Evolutionary conservation across 1,284 basidiomycete genomes (phyloP), one percentile per base, ranked within the genome.

Genomic region (Wallemia mellicola): DNA sequence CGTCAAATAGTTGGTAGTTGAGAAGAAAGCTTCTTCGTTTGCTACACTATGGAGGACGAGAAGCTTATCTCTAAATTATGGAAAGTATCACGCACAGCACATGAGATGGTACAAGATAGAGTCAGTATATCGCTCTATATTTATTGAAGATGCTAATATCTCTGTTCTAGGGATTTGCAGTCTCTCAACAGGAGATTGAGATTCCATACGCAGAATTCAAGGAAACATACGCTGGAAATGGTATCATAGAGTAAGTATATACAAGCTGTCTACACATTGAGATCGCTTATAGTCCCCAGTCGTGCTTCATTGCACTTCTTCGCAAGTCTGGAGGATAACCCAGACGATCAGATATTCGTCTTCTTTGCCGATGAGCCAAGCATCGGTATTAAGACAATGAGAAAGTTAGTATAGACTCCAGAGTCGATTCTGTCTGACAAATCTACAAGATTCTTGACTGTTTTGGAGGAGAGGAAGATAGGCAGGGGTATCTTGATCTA

Each of bases 81-180:
- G 87, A 83, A 91, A 67, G 89, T 98, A 63, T 91, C 91, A 72
- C 75, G 86, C 66, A 98, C 94, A 54, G 85, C 95, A 59, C 89
- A 96, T 70, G 94, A 99, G 73, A 80, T 99, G 61, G 86, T 92
- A 62, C 80, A 82, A 67, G 94, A 98, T 71, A 79, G 91, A 61
- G 73, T 74, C 27, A 56, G 17, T 48, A 54, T 25, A 28, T 82
- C 83, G 64, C 71, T 77, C 70, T 55, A 22, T 26, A 64, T 60
- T 54, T 30, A 57, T 32, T 3, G 11, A 38, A 22, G 26, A 25
- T 19, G 30, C 15, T 27, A 22, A n/a, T n/a, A n/a, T 17, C 1
- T 48, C 65, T 67, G 62, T 57, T 57, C 3, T 33, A 86, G 84
- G 86, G 85, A 60, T 92, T 83, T 70, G 78, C 80, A 71, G 87